phyloP scores from a whole-genome alignment of 257 asterid genomes.

The Cinchona pubescens region DNA sequence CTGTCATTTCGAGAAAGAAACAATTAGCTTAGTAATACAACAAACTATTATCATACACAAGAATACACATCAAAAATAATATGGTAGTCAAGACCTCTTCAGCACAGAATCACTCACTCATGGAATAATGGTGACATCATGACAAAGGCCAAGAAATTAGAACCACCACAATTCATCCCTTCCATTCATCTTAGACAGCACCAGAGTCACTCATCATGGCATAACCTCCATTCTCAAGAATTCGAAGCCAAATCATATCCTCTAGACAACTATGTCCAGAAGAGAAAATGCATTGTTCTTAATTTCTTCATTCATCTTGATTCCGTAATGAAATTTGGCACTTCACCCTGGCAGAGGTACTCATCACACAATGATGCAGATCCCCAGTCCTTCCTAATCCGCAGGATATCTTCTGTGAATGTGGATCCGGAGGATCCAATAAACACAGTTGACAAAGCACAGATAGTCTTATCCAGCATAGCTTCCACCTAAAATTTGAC shows the following conservation, averaged over 20 bases:
- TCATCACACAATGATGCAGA: conserved; percentile 82
- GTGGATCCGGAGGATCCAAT: conserved; percentile 93
- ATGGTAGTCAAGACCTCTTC: not conserved
- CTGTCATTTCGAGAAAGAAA: not conserved
- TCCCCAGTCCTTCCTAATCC: conserved; percentile 94
- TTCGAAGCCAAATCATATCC: not conserved
- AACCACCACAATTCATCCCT: not conserved
- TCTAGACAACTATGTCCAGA: conserved; percentile 12
- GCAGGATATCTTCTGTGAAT: conserved; percentile 86
- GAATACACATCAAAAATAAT: conserved; percentile 18
- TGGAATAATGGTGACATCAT: not conserved
- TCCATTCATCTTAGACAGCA: conserved; percentile 6
- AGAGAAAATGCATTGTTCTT: not conserved
- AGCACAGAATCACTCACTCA: not conserved
- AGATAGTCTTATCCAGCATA: conserved; percentile 93
- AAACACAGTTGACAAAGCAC: conserved; percentile 84
- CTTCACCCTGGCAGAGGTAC: conserved; percentile 78
- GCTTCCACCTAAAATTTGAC: conserved; percentile 71
- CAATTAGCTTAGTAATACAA: not conserved
- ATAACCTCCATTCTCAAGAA: not conserved
- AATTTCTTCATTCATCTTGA: conserved; percentile 49
- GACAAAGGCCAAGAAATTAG: not conserved
- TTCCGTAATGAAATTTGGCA: conserved; percentile 84
- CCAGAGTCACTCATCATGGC: not conserved
- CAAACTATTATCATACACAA: conserved; percentile 22